phyloP scores from a whole-genome alignment of 805 yeast species.

The Kodamaea sagamina region DNA sequence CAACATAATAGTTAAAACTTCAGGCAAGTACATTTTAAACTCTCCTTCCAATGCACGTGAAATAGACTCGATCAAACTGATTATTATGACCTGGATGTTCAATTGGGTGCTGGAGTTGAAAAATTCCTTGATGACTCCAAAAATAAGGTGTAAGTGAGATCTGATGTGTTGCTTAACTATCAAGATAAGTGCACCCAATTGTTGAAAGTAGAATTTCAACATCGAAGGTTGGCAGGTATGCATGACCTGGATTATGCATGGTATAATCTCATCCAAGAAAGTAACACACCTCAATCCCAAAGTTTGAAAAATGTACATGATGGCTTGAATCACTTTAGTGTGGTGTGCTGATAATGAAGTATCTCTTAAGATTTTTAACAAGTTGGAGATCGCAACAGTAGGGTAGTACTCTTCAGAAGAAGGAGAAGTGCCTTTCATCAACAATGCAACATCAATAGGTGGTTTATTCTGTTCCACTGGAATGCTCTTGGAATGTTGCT shows the following conservation, averaged over 20 bases:
- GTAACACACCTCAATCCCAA: slow-evolving; percentile 86
- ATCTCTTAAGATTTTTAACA: slow-evolving; percentile 83
- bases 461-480: slow-evolving; percentile 82
- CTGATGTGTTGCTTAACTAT: slow-evolving; percentile 90
- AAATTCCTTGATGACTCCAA: slow-evolving; percentile 72
- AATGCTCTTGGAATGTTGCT: slow-evolving; percentile 58
- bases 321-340: slow-evolving; percentile 90
- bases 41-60: slow-evolving; percentile 89
- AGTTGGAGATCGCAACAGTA: slow-evolving; percentile 85
- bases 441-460: slow-evolving; percentile 82
- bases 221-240: slow-evolving; percentile 74
- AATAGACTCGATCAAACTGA: slow-evolving; percentile 78
- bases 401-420: slow-evolving; percentile 92
- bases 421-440: slow-evolving; percentile 94
- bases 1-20: slow-evolving; percentile 71
- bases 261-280: slow-evolving; percentile 84
- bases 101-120: slow-evolving; percentile 50
- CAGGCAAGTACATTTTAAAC: slow-evolving; percentile 80
- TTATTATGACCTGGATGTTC: slow-evolving; percentile 73
- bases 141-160: slow-evolving; percentile 75
- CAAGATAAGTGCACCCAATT: slow-evolving; percentile 71
- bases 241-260: slow-evolving; percentile 85
- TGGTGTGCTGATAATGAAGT: slow-evolving; percentile 84
- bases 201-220: slow-evolving; percentile 87
- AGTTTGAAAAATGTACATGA: slow-evolving; percentile 86